Conservation (phyloP, 768 basidiomycete genomes). For the Pleurotus djamor region DNA sequence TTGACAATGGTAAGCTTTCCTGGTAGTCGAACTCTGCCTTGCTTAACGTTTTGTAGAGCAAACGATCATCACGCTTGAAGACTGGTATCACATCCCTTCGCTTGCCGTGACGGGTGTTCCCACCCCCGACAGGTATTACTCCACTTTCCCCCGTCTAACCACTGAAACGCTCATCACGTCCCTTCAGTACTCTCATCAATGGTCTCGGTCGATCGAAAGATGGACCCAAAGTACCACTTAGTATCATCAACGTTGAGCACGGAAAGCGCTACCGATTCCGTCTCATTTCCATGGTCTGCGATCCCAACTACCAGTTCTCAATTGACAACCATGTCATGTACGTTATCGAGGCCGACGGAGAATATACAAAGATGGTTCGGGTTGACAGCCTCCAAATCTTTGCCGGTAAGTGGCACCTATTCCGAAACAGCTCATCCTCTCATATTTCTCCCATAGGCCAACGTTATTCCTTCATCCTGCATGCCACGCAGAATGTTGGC, state of each 20-base stretch:
- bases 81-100: slow-evolving; percentile 32
- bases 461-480: slow-evolving; percentile 36
- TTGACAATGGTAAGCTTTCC: slow-evolving; percentile 10
- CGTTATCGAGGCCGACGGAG: slow-evolving; percentile 37
- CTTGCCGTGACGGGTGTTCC: neutral
- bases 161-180: slow-evolving; percentile 9
- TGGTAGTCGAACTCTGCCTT: neutral
- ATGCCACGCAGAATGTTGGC: slow-evolving; percentile 29
- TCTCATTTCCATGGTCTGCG: slow-evolving; percentile 34
- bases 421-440: neutral
- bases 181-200: slow-evolving; percentile 41
- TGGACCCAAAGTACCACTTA: slow-evolving; percentile 28
- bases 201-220: slow-evolving; percentile 39
- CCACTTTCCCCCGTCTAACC: neutral
- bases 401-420: slow-evolving; percentile 17
- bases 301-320: slow-evolving; percentile 26
- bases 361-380: slow-evolving; percentile 15
- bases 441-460: slow-evolving; percentile 18
- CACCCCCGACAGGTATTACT: neutral
- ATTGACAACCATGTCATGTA: slow-evolving; percentile 29
- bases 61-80: slow-evolving; percentile 41
- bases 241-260: slow-evolving; percentile 34
- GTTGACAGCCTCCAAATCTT: slow-evolving; percentile 35
- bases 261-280: slow-evolving; percentile 36
- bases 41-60: slow-evolving; percentile 20